Conservation (phyloP, 2,329 filamentous ascomycete species). For the Colletotrichum navitas region DNA sequence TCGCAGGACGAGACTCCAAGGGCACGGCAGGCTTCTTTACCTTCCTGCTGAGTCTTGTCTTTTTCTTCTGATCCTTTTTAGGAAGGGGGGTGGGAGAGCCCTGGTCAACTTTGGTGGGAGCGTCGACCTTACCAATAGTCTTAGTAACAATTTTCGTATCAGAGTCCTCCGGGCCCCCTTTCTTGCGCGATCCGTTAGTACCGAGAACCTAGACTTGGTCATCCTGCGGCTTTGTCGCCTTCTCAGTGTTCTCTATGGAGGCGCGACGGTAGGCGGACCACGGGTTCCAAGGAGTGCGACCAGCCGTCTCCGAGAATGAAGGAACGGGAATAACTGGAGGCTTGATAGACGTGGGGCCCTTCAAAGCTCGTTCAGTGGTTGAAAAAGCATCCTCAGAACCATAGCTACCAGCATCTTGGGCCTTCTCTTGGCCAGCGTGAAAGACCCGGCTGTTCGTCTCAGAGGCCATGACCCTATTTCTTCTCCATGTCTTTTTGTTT, state of each 20-base stretch:
- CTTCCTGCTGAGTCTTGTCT: conserved; percentile 25
- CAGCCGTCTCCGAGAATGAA: not conserved
- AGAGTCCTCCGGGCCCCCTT: not conserved
- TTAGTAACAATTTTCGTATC: conserved; percentile 8
- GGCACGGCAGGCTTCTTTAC: not conserved
- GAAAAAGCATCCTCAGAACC: not conserved
- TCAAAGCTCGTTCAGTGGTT: not conserved
- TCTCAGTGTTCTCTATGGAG: not conserved
- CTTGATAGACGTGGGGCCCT: conserved; percentile 18
- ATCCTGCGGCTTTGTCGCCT: not conserved
- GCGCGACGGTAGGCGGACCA: conserved; percentile 2
- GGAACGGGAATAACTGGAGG: not conserved
- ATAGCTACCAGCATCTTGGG: not conserved
- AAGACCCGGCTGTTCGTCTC: not conserved
- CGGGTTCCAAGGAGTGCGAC: conserved; percentile 16
- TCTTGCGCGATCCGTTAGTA: conserved; percentile 20
- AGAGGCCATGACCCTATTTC: not conserved
- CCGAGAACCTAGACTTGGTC: conserved; percentile 20
- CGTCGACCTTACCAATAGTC: conserved; percentile 27
- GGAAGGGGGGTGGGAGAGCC: conserved; percentile 15
- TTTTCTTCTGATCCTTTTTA: conserved; percentile 28
- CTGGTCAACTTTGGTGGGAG: conserved; percentile 21
- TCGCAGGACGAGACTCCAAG: not conserved
- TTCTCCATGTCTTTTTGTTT: not conserved
- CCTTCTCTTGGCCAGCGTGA: not conserved